Evolutionary conservation across 495 filamentous ascomycete species (phyloP), one percentile per base, ranked within the genome.

Genomic region (Neurospora sp.): DNA sequence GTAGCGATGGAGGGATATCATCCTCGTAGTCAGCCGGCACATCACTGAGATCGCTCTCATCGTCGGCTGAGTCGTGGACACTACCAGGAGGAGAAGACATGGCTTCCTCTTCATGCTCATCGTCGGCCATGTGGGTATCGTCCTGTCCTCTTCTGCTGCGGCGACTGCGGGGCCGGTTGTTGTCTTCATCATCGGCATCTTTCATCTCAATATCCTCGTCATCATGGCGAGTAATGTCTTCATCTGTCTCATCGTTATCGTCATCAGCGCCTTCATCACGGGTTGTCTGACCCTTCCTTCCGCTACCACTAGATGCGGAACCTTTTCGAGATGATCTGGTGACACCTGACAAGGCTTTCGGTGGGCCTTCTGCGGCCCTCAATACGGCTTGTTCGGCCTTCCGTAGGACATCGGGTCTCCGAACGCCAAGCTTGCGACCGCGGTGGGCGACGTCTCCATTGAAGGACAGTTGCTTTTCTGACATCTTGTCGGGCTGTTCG

Each of bases 41-140:
- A 71, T 94, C 92, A 70, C 90, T 93, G 9, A 94, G 81, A 73
- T 94, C 92, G 78, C 91, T 94, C 81, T 94, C 92, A 72, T 93
- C 92, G 74, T 94, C 92, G 0, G 90, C 92, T 70, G 88, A 91
- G 71, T 93, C 92, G 73, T 92, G 90, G 16, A 92, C 78, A 75
- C 89, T 92, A 16, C 88, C 86, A 0, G 88, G 86, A 7, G 83
- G 84, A 14, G 79, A 83, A 2, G 76, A 80, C 2, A 72, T 74
- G 16, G 77, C 80, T 44, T 77, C 81, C 40, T 80, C 74, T 37
- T 77, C 76, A 3, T 78, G 79, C 48, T 80, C 80, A 14, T 70
- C 74, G 40, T 81, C 79, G 12, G 77, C 78, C 35, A 82, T 69
- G 48, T 81, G 71, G 68, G 53, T 65, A 9, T 65, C 53, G 37